Percentiles rank a stretch among this genome's conserved stretches.
Evolutionary conservation across 202 grass and related monocot species (phyloP).

Genomic region (Panicum virgatum): DNA sequence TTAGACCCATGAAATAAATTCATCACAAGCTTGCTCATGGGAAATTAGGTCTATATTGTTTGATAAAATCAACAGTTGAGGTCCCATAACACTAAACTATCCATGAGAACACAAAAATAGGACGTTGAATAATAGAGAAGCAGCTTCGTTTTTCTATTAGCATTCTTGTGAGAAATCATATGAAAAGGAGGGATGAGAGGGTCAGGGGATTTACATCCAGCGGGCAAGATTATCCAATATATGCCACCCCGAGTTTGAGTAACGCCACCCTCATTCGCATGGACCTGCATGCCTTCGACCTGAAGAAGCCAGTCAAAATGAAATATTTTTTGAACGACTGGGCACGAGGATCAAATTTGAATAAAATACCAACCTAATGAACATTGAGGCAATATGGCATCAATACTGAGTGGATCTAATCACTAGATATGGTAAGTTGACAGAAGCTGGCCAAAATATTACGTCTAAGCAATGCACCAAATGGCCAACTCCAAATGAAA

Average conservation of each 20-base stretch:
- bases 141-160: neutral
- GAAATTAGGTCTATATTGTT: neutral
- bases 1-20: neutral
- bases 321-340: neutral
- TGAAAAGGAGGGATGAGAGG: neutral
- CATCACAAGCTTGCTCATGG: neutral
- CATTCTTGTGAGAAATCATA: slow-evolving; percentile 15
- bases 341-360: neutral
- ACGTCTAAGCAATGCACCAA: neutral
- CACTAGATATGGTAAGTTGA: neutral
- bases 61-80: neutral
- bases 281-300: slow-evolving; percentile 97
- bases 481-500: neutral
- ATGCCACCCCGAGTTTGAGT: slow-evolving; percentile 95
- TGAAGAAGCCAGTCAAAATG: slow-evolving; percentile 34
- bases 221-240: slow-evolving; percentile 98
- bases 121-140: slow-evolving; percentile 1
- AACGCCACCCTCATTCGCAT: slow-evolving; percentile 91
- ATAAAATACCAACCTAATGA: neutral
- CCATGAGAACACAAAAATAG: neutral
- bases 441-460: neutral
- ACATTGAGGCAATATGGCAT: neutral
- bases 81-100: slow-evolving; percentile 6
- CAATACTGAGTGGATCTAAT: neutral
- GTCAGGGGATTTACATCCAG: slow-evolving; percentile 84